phyloP scores from a whole-genome alignment of 331 rosid species.

The Malus hybrid region DNA sequence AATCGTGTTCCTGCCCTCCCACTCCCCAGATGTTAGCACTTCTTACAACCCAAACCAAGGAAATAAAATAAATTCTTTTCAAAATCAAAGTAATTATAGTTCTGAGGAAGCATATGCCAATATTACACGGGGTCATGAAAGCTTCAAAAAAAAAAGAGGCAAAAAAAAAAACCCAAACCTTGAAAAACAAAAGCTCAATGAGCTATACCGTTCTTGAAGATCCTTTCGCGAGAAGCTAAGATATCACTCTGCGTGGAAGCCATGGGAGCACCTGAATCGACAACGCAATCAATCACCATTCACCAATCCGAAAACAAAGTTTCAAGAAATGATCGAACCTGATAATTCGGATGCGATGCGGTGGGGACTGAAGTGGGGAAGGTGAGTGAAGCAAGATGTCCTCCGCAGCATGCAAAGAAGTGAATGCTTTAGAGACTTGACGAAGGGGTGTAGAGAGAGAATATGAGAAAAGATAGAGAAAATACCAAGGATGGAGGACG shows the following conservation, averaged over 20 bases:
- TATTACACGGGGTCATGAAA: background rate
- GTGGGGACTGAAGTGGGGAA: background rate
- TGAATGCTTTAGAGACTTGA: background rate
- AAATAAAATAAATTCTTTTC: too few relatives aligned
- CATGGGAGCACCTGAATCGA: background rate
- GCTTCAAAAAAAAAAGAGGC: background rate
- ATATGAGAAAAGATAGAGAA: too few relatives aligned
- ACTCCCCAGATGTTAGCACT: background rate
- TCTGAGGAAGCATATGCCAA: background rate
- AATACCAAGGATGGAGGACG: too few relatives aligned
- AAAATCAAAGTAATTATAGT: too few relatives aligned
- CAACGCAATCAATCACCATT: background rate
- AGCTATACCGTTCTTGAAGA: slow-evolving; percentile 14
- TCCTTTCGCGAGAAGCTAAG: slow-evolving; percentile 23
- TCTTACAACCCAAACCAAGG: background rate
- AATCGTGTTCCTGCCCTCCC: background rate
- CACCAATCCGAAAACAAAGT: background rate
- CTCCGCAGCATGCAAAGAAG: background rate
- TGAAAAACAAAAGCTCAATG: background rate
- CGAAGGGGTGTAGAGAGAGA: background rate
- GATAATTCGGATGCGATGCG: background rate
- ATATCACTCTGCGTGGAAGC: slow-evolving; percentile 14
- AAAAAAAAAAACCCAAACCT: background rate
- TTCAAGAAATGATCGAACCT: background rate
- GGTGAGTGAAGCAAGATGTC: background rate